phyloP scores from a whole-genome alignment of 2,329 filamentous ascomycete genomes.

The Penicillium sp. region DNA sequence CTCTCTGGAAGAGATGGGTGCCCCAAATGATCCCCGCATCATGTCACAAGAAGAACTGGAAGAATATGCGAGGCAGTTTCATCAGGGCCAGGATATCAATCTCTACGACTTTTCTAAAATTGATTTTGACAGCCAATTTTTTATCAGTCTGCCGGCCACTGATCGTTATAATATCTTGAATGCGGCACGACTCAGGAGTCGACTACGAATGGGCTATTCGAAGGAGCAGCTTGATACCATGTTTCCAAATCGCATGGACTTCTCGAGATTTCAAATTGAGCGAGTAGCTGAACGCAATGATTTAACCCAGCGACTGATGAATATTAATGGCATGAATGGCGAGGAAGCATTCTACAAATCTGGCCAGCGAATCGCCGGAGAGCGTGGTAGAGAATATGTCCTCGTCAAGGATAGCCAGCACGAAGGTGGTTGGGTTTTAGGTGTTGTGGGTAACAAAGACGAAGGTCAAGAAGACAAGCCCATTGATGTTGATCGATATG shows the following conservation, averaged over 20 bases:
- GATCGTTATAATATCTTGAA: constrained; percentile 98
- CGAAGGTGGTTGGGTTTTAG: constrained; percentile 93
- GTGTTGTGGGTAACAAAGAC: constrained; percentile 86
- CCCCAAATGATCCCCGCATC: constrained; percentile 87
- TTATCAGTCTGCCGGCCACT: constrained; percentile 82
- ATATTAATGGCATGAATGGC: constrained; percentile 85
- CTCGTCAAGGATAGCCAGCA: constrained; percentile 93
- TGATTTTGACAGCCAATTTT: constrained; percentile 95
- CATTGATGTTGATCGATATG: constrained; percentile 81
- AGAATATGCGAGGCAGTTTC: constrained; percentile 89
- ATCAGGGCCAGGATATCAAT: constrained; percentile 84
- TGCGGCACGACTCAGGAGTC: constrained; percentile 82
- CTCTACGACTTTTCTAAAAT: constrained; percentile 98
- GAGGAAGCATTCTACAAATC: constrained; percentile 71
- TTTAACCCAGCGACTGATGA: constrained; percentile 92
- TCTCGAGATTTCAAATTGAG: constrained; percentile 95
- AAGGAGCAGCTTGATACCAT: constrained; percentile 95
- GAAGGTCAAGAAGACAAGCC: constrained; percentile 81
- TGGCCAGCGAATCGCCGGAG: constrained; percentile 62
- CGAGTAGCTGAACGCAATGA: constrained; percentile 90
- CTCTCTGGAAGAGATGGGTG: constrained; percentile 82
- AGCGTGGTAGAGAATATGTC: constrained; percentile 91
- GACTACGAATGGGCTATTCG: constrained; percentile 91
- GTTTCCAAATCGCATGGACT: constrained; percentile 98
- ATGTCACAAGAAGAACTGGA: constrained; percentile 96